A percentile compares a stretch with the other conserved stretches of the same genome.
phyloP scores from a whole-genome alignment of 129 eudicot genomes.

The Arctium minus region DNA sequence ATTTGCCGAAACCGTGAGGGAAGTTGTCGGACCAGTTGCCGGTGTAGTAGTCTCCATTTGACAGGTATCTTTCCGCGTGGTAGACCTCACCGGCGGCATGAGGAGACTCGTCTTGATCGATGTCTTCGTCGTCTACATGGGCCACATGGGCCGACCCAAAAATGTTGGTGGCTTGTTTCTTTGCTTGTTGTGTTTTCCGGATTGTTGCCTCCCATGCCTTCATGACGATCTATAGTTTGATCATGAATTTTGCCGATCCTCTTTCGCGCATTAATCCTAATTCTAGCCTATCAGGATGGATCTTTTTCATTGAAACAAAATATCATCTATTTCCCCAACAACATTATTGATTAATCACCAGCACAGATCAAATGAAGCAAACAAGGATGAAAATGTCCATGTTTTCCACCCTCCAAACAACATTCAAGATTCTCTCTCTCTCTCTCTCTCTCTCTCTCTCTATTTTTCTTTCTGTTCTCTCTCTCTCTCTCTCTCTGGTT shows the following conservation, averaged over 20 bases:
- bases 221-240: constrained; percentile 40
- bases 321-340: not conserved
- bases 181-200: constrained; percentile 82
- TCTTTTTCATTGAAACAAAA: constrained; percentile 25
- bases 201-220: constrained; percentile 98
- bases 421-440: constrained; percentile 2
- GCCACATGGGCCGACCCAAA: constrained; percentile 62
- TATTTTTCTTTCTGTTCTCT: not conserved
- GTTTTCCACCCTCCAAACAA: constrained; percentile 8
- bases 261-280: constrained; percentile 3
- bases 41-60: constrained; percentile 83
- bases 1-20: constrained; percentile 89
- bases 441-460: not conserved
- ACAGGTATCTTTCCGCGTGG: constrained; percentile 59
- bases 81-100: constrained; percentile 52
- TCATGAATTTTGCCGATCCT: constrained; percentile 4
- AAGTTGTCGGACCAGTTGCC: constrained; percentile 75
- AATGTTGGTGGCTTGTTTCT: constrained; percentile 73
- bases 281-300: constrained; percentile 1
- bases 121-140: constrained; percentile 40
- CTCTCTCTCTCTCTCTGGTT: constrained; percentile 22
- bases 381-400: constrained; percentile 9
- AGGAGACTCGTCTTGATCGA: constrained; percentile 30
- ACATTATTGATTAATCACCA: constrained; percentile 1
- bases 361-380: constrained; percentile 9